Evolutionary conservation across 148 eudicot species (phyloP).

Genomic region (Simmondsia chinensis): DNA sequence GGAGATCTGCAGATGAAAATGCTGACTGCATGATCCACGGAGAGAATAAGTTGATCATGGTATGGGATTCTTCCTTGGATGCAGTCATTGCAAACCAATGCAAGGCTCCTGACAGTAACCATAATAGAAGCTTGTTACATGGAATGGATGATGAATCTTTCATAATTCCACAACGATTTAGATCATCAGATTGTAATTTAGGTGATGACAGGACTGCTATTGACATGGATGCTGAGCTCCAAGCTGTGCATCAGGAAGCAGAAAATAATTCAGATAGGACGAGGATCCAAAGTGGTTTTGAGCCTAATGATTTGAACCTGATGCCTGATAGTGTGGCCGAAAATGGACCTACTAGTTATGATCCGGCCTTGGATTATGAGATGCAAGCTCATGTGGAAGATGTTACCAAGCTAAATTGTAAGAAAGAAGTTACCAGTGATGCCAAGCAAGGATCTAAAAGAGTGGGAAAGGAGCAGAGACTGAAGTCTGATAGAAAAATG

Average conservation of each 20-base stretch:
- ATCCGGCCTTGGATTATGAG: slow-evolving; percentile 73
- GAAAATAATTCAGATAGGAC: slow-evolving; percentile 22
- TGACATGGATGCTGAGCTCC: slow-evolving; percentile 56
- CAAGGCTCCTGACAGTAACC: slow-evolving; percentile 22
- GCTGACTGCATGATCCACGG: slow-evolving; percentile 41
- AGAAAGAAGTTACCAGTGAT: slow-evolving; percentile 24
- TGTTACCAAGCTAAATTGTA: slow-evolving; percentile 18
- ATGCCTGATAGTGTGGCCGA: slow-evolving; percentile 70
- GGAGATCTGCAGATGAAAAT: slow-evolving; percentile 19
- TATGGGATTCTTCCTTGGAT: slow-evolving; percentile 33
- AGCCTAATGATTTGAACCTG: slow-evolving; percentile 70
- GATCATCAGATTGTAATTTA: slow-evolving; percentile 45
- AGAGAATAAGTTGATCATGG: slow-evolving; percentile 28
- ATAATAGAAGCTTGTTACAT: slow-evolving; percentile 15
- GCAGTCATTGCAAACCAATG: slow-evolving; percentile 39
- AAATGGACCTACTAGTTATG: slow-evolving; percentile 26
- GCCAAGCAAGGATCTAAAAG: slow-evolving; percentile 41
- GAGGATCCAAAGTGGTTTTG: slow-evolving; percentile 28
- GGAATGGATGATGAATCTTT: slow-evolving; percentile 62
- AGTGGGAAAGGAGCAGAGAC: slow-evolving; percentile 41
- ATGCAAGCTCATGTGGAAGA: slow-evolving; percentile 34
- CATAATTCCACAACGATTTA: slow-evolving; percentile 54
- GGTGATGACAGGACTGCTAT: slow-evolving; percentile 34
- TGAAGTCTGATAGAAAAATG: slow-evolving; percentile 46
- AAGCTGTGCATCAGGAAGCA: slow-evolving; percentile 22